Evolutionary conservation across 2,329 filamentous ascomycete genomes (phyloP).

Genomic region (Trichoderma sp.): DNA sequence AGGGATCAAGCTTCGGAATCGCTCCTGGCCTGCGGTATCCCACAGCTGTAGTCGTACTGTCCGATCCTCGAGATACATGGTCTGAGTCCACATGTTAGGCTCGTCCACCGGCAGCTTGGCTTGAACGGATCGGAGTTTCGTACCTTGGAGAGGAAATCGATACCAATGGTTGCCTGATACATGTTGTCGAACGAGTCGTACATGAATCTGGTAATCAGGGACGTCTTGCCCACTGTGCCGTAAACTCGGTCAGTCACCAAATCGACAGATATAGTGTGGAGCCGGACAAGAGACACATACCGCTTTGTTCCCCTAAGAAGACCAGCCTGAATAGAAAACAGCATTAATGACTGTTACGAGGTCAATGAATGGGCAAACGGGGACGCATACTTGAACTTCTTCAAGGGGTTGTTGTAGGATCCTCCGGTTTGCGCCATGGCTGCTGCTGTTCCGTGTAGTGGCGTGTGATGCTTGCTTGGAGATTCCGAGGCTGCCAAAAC

Average conservation of each 20-base stretch:
- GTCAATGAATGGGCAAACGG: not conserved
- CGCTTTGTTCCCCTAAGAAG: slow-evolving; percentile 97
- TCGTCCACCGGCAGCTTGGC: not conserved
- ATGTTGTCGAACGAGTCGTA: slow-evolving; percentile 99
- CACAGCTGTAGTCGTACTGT: slow-evolving; percentile 96
- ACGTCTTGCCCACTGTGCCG: slow-evolving; percentile 93
- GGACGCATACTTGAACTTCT: slow-evolving; percentile 92
- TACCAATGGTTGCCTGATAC: slow-evolving; percentile 98
- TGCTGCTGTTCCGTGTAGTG: not conserved
- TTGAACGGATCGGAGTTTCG: slow-evolving; percentile 23
- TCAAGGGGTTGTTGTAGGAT: slow-evolving; percentile 97
- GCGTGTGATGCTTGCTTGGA: slow-evolving; percentile 3
- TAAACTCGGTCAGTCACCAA: slow-evolving; percentile 29
- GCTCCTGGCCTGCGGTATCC: slow-evolving; percentile 97
- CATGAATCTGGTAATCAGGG: slow-evolving; percentile 98
- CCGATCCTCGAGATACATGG: slow-evolving; percentile 99
- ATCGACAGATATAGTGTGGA: slow-evolving; percentile 11
- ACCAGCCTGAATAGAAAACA: slow-evolving; percentile 67
- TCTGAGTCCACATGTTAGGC: slow-evolving; percentile 48
- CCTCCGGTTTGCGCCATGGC: slow-evolving; percentile 81
- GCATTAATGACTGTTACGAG: slow-evolving; percentile 3
- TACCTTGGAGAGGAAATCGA: slow-evolving; percentile 98
- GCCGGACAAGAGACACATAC: slow-evolving; percentile 55
- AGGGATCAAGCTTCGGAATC: slow-evolving; percentile 94
- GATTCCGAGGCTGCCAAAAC: not conserved